Evolutionary conservation across 257 asterid genomes (phyloP), one percentile per base, ranked within the genome.

Genomic region (Euphrasia confusa): DNA sequence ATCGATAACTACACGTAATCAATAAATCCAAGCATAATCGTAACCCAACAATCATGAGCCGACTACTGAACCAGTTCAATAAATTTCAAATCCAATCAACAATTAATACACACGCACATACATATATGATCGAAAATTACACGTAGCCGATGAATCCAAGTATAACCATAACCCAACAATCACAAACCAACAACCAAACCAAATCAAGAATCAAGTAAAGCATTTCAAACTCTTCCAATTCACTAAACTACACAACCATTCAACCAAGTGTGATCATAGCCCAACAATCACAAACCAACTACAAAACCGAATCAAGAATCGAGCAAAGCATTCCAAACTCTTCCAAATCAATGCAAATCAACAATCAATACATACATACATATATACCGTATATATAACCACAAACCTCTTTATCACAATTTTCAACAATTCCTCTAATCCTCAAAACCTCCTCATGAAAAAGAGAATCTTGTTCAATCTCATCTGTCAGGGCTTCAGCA

Each of bases 401-500:
- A 13, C 74, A 48, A 65, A 92, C 99, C 99, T 86, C 83, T 58
- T 82, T 76, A 68, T 78, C 77, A 49, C 53, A 32, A 73, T 80
- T 78, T 64, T 86, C 95, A 27, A 92, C 61, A 56, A 83, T 69
- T 60, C 78, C 84, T 58, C 87, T 92, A 72, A 92, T 84, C 91
- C 97, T 79, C 67, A 78, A 69, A 54, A 89, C 91, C 84, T 89
- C 99, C 7, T 67, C 87, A 62, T 70, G 69, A 37, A 75, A 48
- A 75, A 72, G 86, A 24, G 85, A 68, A 68, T 83, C 85, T 68
- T 84, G 85, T 64, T 92, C 99, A 54, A 86, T 78, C 79, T 80
- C 99, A 72, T 84, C 91, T 54, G 94, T 84, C 84, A 92, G 76
- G 57, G 95, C 97, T 69, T 92, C 97, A 2, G 84, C 99, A 58